Base-by-base conservation (phyloP, 768 basidiomycete genomes). In the Boletus subcaerulescens region DNA sequence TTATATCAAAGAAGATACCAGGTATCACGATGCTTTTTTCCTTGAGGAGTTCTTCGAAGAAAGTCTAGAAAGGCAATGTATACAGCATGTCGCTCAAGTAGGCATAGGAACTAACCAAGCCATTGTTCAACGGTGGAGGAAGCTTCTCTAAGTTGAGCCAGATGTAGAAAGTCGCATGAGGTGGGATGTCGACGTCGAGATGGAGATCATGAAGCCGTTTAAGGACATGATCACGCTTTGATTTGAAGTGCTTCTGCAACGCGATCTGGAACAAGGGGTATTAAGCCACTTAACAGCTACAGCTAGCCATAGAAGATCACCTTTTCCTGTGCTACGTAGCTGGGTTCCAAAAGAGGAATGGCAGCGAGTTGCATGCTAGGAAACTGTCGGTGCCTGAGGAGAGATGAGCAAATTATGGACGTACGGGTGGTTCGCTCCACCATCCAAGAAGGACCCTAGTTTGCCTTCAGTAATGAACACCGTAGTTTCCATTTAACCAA, bases 41-140 rank as follows among this genome's bases (percentile, higher is more conserved):
- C 72, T 93, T 96, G 50, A 96, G 78, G 42, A 93, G 76, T 71
- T 94, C 93, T 65, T 96, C 93, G 66, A 98, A 98, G 83, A 98
- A 96, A 6, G 90, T 91, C 82, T 86, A 47, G 29, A 55, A 48
- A 20, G n/a, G 2, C 12, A 48, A 55, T 40, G 18, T 22, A 50
- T 41, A 56, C 42, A 49, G 43, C 43, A 35, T 36, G 11, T 45
- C 18, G 20, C 50, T 24, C 39, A 45, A 47, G n/a, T 3, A 48
- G 14, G 29, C 4, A 24, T 13, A n/a, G 22, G 15, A 15, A 75
- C 79, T 7, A 57, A 90, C 88, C 64, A 97, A 74, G 18, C 94
- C 94, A 64, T 91, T 92, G 74, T 93, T 92, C 42, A 97, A 68
- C 8, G 95, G 95, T 5, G 82, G 62, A 10, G 91, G 89, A 45